Conservation (phyloP, 305 asterid genomes). For the Solanum hybrid region DNA sequence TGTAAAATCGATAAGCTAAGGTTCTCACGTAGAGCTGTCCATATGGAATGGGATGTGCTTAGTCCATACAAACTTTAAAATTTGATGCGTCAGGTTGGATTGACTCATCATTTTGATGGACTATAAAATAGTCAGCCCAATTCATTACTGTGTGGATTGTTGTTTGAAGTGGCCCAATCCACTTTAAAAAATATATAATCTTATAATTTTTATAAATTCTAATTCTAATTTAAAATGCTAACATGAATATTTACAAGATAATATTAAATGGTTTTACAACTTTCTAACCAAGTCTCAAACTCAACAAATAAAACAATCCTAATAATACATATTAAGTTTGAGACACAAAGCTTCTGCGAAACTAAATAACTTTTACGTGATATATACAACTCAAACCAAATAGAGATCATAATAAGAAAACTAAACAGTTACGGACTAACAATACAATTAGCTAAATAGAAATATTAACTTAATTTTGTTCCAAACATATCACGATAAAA, state of each 20-base stretch:
- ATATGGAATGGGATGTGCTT: neutral
- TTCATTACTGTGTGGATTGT: neutral
- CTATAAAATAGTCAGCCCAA: neutral
- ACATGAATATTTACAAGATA: neutral
- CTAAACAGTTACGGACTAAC: too few relatives aligned
- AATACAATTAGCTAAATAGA: neutral
- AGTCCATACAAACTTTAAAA: neutral
- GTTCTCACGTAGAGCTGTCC: neutral
- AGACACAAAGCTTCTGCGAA: neutral
- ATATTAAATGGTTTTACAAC: neutral
- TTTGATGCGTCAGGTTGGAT: neutral
- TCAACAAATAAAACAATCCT: neutral
- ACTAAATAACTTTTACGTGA: neutral
- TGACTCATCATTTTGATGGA: neutral
- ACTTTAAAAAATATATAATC: neutral
- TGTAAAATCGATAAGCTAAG: too few relatives aligned
- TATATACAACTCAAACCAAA: neutral
- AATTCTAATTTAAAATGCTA: neutral
- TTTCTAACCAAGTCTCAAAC: neutral
- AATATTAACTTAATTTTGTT: neutral
- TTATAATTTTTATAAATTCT: too few relatives aligned
- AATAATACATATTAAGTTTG: neutral
- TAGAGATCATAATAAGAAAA: too few relatives aligned
- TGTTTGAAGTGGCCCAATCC: neutral
- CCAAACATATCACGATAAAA: neutral